phyloP scores from a whole-genome alignment of 2,329 filamentous ascomycete species.

The Penicillium sp. region DNA sequence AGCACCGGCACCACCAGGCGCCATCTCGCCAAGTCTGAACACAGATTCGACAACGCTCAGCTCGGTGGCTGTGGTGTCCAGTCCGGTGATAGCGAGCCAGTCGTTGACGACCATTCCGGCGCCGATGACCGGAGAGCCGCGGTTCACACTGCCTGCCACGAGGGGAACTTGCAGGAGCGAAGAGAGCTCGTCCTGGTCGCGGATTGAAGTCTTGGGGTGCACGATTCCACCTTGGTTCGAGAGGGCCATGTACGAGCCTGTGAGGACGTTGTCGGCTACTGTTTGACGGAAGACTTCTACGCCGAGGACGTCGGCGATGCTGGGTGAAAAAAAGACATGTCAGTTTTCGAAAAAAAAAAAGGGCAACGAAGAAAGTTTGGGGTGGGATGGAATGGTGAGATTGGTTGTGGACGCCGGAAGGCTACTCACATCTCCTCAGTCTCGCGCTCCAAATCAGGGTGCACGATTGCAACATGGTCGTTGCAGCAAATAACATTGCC shows the following conservation, averaged over 20 bases:
- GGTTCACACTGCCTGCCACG: slow-evolving; percentile 89
- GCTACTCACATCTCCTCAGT: slow-evolving; percentile 77
- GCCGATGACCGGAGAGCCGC: slow-evolving; percentile 90
- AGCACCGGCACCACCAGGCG: slow-evolving; percentile 57
- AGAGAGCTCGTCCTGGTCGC: slow-evolving; percentile 96
- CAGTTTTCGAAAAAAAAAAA: neutral
- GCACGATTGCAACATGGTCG: slow-evolving; percentile 93
- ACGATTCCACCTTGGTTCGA: slow-evolving; percentile 96
- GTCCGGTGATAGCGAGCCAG: slow-evolving; percentile 90
- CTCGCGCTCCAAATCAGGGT: slow-evolving; percentile 94
- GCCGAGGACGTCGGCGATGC: slow-evolving; percentile 77
- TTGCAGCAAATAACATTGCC: slow-evolving; percentile 97
- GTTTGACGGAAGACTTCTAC: slow-evolving; percentile 72
- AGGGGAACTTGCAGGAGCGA: slow-evolving; percentile 92
- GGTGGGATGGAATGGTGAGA: neutral
- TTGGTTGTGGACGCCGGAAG: neutral
- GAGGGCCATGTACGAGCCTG: slow-evolving; percentile 93
- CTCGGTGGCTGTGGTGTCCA: slow-evolving; percentile 96
- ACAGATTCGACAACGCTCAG: slow-evolving; percentile 94
- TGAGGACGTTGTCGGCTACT: slow-evolving; percentile 93
- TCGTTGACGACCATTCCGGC: slow-evolving; percentile 97
- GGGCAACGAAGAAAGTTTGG: neutral
- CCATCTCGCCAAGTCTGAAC: slow-evolving; percentile 87
- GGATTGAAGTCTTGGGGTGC: slow-evolving; percentile 93
- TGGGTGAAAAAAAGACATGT: slow-evolving; percentile 12